A percentile compares a stretch with the other conserved stretches of the same genome.
Evolutionary conservation across 257 asterid genomes (phyloP).

Genomic region (Solanum bulbocastanum): DNA sequence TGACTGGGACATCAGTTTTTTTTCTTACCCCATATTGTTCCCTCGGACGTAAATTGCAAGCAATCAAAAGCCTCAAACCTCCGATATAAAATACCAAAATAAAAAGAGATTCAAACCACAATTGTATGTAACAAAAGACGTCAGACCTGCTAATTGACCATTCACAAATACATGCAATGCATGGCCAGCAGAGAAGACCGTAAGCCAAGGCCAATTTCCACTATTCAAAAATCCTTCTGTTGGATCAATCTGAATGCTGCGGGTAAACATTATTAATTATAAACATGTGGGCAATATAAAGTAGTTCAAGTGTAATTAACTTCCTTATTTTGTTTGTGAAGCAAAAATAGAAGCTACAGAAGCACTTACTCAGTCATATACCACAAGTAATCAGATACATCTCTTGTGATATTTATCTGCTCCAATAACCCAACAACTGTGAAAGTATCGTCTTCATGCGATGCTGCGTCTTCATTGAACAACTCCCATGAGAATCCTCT

Average conservation of each 20-base stretch:
- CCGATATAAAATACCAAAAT: not conserved
- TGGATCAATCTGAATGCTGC: slow-evolving; percentile 60
- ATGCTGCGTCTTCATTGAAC: slow-evolving; percentile 69
- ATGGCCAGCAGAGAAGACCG: slow-evolving; percentile 92
- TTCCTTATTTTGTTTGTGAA: not conserved
- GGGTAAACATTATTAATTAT: slow-evolving; percentile 1
- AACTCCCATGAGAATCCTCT: slow-evolving; percentile 68
- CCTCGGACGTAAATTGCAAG: not conserved
- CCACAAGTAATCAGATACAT: slow-evolving; percentile 87
- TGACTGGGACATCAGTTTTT: not conserved
- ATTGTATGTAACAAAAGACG: not conserved
- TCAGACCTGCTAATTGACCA: slow-evolving; percentile 72
- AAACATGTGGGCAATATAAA: not conserved
- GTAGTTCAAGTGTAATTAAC: not conserved
- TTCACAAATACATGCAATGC: slow-evolving; percentile 93
- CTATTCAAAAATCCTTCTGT: slow-evolving; percentile 64
- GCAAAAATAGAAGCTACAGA: not conserved
- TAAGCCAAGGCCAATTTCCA: slow-evolving; percentile 76
- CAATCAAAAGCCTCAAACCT: not conserved
- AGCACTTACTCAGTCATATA: slow-evolving; percentile 80
- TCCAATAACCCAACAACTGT: slow-evolving; percentile 64
- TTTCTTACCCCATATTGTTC: not conserved
- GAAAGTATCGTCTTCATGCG: slow-evolving; percentile 39
- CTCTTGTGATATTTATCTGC: slow-evolving; percentile 92
- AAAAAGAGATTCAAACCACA: not conserved